Evolutionary conservation across 2,329 filamentous ascomycete genomes (phyloP).

Genomic region (Fusarium brachygibbosum): DNA sequence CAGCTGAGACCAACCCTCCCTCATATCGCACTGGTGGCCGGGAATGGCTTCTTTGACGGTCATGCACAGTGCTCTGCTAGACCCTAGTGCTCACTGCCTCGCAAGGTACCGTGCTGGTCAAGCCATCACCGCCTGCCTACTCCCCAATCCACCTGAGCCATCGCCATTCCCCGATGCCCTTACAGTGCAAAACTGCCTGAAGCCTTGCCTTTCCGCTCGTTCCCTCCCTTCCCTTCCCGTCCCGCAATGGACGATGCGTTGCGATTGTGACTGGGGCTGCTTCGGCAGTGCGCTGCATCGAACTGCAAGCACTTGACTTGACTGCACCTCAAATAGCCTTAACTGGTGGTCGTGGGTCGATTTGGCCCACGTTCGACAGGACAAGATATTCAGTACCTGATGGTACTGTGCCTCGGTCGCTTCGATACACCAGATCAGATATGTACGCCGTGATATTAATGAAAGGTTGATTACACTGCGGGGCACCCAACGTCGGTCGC

Average conservation of each 20-base stretch:
- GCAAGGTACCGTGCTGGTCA: conserved; percentile 21
- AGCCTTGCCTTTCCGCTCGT: conserved; percentile 30
- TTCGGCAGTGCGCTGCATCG: conserved; percentile 40
- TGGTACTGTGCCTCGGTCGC: background rate
- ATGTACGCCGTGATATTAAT: conserved; percentile 32
- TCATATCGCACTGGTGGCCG: conserved; percentile 26
- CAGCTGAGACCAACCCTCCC: conserved; percentile 43
- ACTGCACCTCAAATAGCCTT: conserved; percentile 29
- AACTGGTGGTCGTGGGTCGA: conserved; percentile 1
- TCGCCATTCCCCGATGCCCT: conserved; percentile 16
- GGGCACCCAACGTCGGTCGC: conserved; percentile 36
- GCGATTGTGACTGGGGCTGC: conserved; percentile 29
- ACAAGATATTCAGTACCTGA: conserved; percentile 6
- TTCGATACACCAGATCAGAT: conserved; percentile 32
- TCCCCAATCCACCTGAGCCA: conserved; percentile 31
- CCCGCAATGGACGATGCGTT: conserved; percentile 28
- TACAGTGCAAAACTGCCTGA: conserved; percentile 12
- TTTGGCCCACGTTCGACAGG: background rate
- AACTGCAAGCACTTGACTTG: conserved; percentile 33
- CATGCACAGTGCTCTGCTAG: conserved; percentile 36
- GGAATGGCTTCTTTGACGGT: conserved; percentile 39
- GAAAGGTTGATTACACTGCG: conserved; percentile 31
- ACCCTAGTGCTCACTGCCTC: conserved; percentile 47
- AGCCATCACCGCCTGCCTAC: conserved; percentile 29
- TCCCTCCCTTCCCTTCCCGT: conserved; percentile 28